A percentile compares a stretch with the other conserved stretches of the same genome.
Evolutionary conservation across 2,329 filamentous ascomycete species (phyloP).

Genomic region (Xylariaceae sp.): DNA sequence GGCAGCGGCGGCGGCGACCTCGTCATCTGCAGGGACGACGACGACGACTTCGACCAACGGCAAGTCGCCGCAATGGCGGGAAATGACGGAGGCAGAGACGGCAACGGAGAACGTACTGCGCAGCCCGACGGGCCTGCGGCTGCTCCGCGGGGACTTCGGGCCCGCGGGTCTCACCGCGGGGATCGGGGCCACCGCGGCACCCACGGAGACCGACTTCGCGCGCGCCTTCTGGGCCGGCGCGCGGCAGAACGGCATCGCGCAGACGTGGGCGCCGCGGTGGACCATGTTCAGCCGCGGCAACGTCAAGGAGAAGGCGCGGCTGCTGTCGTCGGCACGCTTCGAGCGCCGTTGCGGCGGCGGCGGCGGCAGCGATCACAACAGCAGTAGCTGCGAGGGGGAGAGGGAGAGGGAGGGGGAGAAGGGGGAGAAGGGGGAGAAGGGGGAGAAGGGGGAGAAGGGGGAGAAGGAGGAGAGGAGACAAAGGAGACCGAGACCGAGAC

Average conservation of each 20-base stretch:
- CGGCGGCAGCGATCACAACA: neutral
- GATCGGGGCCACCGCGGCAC: neutral
- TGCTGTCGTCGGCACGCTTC: constrained; percentile 50
- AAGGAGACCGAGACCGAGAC: neutral
- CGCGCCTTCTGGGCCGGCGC: constrained; percentile 71
- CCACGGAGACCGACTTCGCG: constrained; percentile 46
- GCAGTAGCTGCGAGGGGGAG: too few species aligned
- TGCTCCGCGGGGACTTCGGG: constrained; percentile 70
- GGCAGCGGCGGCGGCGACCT: constrained; percentile 1
- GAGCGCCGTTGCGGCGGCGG: neutral
- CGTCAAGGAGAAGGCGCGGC: constrained; percentile 75
- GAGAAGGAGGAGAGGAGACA: neutral
- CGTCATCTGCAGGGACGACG: constrained; percentile 1
- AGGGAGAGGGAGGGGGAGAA: neutral
- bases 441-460: neutral
- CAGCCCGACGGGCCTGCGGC: constrained; percentile 61
- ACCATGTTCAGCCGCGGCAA: constrained; percentile 96
- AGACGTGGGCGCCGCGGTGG: constrained; percentile 81
- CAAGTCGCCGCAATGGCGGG: constrained; percentile 1
- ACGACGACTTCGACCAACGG: neutral
- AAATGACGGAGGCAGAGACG: neutral
- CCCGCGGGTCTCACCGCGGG: constrained; percentile 24
- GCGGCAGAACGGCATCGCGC: constrained; percentile 69
- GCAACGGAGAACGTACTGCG: constrained; percentile 61
- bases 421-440: neutral